Evolutionary conservation across 345 rosid genomes (phyloP).

Genomic region (Lenwebbia sp.): DNA sequence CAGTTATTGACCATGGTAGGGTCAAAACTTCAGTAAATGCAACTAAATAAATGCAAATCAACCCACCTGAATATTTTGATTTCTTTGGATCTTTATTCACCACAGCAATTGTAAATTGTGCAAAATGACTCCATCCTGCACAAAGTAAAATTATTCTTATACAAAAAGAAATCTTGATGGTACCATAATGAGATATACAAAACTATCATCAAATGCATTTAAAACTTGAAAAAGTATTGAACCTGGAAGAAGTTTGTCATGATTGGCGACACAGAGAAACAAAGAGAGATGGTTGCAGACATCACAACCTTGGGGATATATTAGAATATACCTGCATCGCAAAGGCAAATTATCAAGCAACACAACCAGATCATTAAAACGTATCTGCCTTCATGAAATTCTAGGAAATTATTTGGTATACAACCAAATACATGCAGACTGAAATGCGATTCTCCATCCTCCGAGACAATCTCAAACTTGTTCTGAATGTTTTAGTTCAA

Average conservation of each 20-base stretch:
- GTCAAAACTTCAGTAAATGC: neutral
- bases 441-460: neutral
- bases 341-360: neutral
- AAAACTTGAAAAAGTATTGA: neutral
- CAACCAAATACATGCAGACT: neutral
- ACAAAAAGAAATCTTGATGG: neutral
- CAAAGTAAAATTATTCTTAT: conserved; percentile 1
- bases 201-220: neutral
- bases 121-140: conserved; percentile 96
- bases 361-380: neutral
- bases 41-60: conserved; percentile 2
- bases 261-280: conserved; percentile 87
- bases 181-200: neutral
- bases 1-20: neutral
- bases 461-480: neutral
- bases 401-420: neutral
- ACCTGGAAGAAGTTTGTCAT: conserved; percentile 97
- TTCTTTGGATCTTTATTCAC: conserved; percentile 83
- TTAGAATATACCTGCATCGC: conserved; percentile 69
- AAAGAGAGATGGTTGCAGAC: conserved; percentile 86
- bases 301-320: conserved; percentile 89
- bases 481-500: neutral
- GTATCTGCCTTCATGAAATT: neutral
- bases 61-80: conserved; percentile 80
- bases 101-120: conserved; percentile 91